A percentile compares a stretch with the other conserved stretches of the same genome.
Evolutionary conservation across 768 basidiomycete species (phyloP).

Genomic region (Russula sp.): DNA sequence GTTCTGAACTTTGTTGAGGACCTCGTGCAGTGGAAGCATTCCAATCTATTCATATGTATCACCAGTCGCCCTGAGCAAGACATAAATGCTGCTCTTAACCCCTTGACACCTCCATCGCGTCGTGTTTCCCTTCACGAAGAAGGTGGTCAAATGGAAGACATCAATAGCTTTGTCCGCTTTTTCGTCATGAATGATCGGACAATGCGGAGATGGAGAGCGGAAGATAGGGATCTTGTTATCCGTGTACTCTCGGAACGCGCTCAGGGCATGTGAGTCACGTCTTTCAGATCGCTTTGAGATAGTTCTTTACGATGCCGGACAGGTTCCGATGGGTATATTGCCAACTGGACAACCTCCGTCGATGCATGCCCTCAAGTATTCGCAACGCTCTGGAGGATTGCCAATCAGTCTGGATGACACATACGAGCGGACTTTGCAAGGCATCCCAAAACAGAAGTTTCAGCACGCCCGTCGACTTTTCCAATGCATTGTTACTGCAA

Average conservation of each 20-base stretch:
- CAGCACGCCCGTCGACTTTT: neutral
- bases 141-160: neutral
- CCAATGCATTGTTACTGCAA: neutral
- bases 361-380: neutral
- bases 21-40: neutral
- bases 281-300: neutral
- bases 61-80: constrained; percentile 2
- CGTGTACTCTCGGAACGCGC: neutral
- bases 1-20: neutral
- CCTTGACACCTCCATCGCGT: neutral
- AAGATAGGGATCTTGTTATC: neutral
- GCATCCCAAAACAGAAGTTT: neutral
- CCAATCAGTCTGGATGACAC: neutral
- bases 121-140: neutral
- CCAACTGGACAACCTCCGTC: neutral
- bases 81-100: neutral
- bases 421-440: neutral
- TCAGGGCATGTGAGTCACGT: neutral
- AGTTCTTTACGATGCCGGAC: neutral
- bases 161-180: neutral
- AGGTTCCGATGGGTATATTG: constrained; percentile 4
- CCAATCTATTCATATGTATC: neutral
- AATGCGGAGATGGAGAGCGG: neutral
- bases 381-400: neutral
- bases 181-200: neutral